Base-by-base conservation (phyloP, 2,329 filamentous ascomycete species). In the Botrytis medusae region DNA sequence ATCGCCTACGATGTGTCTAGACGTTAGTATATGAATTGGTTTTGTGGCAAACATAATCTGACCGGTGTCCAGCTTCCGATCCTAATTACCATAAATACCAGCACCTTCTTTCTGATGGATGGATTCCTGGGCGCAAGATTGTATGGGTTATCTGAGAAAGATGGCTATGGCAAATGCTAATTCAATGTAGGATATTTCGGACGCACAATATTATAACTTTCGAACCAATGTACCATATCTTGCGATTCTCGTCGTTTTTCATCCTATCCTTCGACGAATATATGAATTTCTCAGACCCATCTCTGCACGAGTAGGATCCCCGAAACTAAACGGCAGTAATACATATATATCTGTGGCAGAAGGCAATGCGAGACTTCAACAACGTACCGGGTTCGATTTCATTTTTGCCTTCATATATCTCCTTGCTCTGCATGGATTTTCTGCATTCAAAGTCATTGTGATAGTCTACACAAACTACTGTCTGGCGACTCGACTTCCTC, bases 101-200 rank as follows among this genome's bases (percentile, higher is more conserved):
- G 75, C 85, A 85, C 74, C 85, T 91, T 57, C 87, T 99, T 25
- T 90, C 90, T 2, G 87, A 90, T 14, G 97, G 96, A 77, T 99
- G 96, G 96, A 92, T 99, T 73, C 92, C 92, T 12, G 95, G 95
- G 40, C 92, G 95, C 74, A 93, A 93, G 87, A 93, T 98, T 75
- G 92, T 94, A 86, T 79, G 89, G 29, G 20, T 40, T 29, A 2
- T 14, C 22, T 25, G 25, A 18, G 42, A 57, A 37, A 60, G 2
- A 48, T 4, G 29, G 44, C 60, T 2, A 54, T 12, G 34, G 25
- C 34, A 63, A 20, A 62, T 72, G 74, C 74, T 79, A 68, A 78
- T 74, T 72, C 14, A 7, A 54, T 25, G 4, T 75, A 94, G 92
- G 96, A 99, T 83, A 90, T 94, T 76, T 96, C 94, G 57, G 96